phyloP scores from a whole-genome alignment of 257 asterid species.

The Solanum paucissectum region DNA sequence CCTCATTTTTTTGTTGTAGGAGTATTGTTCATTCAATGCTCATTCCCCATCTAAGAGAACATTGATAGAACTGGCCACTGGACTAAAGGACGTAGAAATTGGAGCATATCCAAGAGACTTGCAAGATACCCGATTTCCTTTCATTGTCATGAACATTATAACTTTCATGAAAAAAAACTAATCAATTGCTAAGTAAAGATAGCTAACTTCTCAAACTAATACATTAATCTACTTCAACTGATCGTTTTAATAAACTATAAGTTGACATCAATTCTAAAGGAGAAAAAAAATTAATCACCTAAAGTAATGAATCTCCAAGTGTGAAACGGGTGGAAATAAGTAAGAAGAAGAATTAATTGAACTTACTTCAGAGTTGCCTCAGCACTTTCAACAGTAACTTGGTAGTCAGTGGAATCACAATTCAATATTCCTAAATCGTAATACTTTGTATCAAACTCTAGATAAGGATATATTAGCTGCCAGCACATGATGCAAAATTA shows the following conservation, averaged over 20 bases:
- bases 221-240: background rate
- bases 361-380: slow-evolving; percentile 84
- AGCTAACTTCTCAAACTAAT: background rate
- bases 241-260: background rate
- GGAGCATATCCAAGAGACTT: slow-evolving; percentile 28
- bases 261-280: background rate
- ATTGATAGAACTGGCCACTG: slow-evolving; percentile 9
- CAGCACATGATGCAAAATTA: background rate
- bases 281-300: background rate
- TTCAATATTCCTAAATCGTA: slow-evolving; percentile 69
- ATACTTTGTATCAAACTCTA: slow-evolving; percentile 78
- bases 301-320: background rate
- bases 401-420: slow-evolving; percentile 75
- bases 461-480: slow-evolving; percentile 73
- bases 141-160: background rate
- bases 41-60: slow-evolving; percentile 14
- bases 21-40: slow-evolving; percentile 9
- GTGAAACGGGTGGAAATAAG: background rate
- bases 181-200: no score
- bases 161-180: no score
- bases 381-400: slow-evolving; percentile 78
- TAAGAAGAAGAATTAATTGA: background rate
- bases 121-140: background rate
- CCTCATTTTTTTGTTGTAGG: slow-evolving; percentile 62
- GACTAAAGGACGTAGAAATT: slow-evolving; percentile 24